phyloP scores from a whole-genome alignment of 768 basidiomycete genomes.

The Tubosaeta sp. region DNA sequence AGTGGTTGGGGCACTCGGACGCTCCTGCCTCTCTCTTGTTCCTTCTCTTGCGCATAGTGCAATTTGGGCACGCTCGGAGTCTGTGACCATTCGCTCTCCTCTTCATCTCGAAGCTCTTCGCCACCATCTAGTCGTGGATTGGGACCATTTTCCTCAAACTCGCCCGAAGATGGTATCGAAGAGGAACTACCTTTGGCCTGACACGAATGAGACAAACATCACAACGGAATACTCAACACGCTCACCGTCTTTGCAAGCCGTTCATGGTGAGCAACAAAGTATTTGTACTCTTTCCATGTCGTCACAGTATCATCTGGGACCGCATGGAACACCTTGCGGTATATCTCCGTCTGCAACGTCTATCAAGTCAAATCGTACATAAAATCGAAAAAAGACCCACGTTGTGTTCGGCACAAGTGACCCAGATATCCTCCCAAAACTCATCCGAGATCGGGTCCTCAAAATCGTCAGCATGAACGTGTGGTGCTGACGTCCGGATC shows the following conservation, averaged over 20 bases:
- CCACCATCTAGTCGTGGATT: slow-evolving; percentile 9
- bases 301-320: slow-evolving; percentile 89
- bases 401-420: slow-evolving; percentile 82
- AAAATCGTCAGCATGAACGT: slow-evolving; percentile 72
- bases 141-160: slow-evolving; percentile 44
- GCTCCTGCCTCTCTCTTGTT: slow-evolving; percentile 34
- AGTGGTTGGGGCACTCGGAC: slow-evolving; percentile 63
- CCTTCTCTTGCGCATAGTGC: slow-evolving; percentile 36
- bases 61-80: slow-evolving; percentile 12
- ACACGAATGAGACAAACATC: slow-evolving; percentile 1
- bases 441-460: slow-evolving; percentile 83
- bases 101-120: slow-evolving; percentile 21
- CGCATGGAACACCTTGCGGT: slow-evolving; percentile 90
- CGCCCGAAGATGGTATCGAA: slow-evolving; percentile 46
- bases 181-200: slow-evolving; percentile 42
- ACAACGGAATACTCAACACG: neutral
- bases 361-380: neutral
- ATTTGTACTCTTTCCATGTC: slow-evolving; percentile 95
- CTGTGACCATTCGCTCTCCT: slow-evolving; percentile 17
- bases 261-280: slow-evolving; percentile 75
- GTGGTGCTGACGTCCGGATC: slow-evolving; percentile 64
- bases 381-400: slow-evolving; percentile 41
- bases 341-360: slow-evolving; percentile 79
- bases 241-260: slow-evolving; percentile 65
- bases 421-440: slow-evolving; percentile 92